Percentiles rank a stretch among this genome's conserved stretches.
These are phyloP conservation scores for Coemansia sp. DNA, from an alignment of 192 early-diverging fungal genomes.

Conservation along the genomic window DNA sequence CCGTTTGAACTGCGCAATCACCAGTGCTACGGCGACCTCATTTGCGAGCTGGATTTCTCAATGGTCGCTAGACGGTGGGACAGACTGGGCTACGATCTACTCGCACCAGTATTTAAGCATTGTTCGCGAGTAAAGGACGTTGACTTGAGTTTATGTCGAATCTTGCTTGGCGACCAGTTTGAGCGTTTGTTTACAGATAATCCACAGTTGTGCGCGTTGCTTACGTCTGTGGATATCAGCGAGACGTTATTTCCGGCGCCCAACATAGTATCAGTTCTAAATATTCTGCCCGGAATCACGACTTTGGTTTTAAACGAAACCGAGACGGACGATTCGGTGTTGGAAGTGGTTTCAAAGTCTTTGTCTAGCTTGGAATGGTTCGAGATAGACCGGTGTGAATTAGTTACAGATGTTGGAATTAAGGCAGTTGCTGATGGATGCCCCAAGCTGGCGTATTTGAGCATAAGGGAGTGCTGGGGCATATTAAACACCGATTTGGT, in stretches of 20 bases:
- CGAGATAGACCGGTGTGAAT: background rate
- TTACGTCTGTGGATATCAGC: slow-evolving; percentile 9
- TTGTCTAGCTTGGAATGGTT: background rate
- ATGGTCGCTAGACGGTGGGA: slow-evolving; percentile 39
- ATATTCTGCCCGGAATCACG: slow-evolving; percentile 4
- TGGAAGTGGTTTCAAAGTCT: slow-evolving; percentile 5
- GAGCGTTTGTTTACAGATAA: slow-evolving; percentile 2
- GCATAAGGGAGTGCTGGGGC: background rate
- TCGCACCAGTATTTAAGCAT: slow-evolving; percentile 12
- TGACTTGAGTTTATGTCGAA: slow-evolving; percentile 30
- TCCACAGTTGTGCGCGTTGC: slow-evolving; percentile 8
- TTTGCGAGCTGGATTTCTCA: slow-evolving; percentile 19
- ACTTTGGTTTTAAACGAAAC: slow-evolving; percentile 13
- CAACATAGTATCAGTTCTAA: background rate
- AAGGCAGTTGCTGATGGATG: background rate
- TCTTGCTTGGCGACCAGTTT: slow-evolving; percentile 10
- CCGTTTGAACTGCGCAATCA: slow-evolving; percentile 10
- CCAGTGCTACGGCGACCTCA: slow-evolving; percentile 16
- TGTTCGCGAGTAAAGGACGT: slow-evolving; percentile 3
- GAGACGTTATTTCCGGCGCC: slow-evolving; percentile 15
- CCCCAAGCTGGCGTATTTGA: background rate
- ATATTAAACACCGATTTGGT: slow-evolving; percentile 5
- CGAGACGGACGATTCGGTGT: background rate
- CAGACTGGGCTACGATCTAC: slow-evolving; percentile 7
- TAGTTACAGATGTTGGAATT: background rate